phyloP scores from a whole-genome alignment of 306 rosid species.

The Gleditsia sinensis region DNA sequence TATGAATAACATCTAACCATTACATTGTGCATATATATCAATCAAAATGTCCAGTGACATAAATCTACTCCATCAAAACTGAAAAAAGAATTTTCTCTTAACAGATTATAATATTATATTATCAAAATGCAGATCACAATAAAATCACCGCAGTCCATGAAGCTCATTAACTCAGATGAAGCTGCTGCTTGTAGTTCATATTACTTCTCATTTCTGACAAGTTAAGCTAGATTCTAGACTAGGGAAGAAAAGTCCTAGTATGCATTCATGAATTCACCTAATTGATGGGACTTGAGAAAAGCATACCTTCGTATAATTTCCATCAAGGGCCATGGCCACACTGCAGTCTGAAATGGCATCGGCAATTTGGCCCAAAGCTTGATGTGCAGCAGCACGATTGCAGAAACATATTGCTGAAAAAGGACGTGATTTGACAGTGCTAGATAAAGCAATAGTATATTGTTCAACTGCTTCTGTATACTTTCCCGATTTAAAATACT shows the following conservation, averaged over 20 bases:
- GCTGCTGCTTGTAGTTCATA: constrained; percentile 6
- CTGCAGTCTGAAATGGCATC: constrained; percentile 98
- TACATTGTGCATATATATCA: not conserved
- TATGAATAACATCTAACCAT: not conserved
- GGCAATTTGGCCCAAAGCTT: constrained; percentile 80
- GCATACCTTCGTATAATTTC: constrained; percentile 79
- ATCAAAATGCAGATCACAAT: not conserved
- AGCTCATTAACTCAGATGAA: constrained; percentile 25
- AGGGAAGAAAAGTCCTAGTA: constrained; percentile 5
- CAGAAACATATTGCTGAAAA: constrained; percentile 87
- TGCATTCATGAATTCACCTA: constrained; percentile 25
- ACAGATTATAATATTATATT: not conserved
- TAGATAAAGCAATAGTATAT: constrained; percentile 80
- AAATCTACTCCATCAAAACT: not conserved
- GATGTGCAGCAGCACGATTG: constrained; percentile 96
- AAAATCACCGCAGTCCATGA: constrained; percentile 14
- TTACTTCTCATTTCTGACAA: constrained; percentile 4
- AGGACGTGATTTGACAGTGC: constrained; percentile 69
- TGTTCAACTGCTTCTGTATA: constrained; percentile 75
- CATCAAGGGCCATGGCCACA: constrained; percentile 83
- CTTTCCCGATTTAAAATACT: constrained; percentile 65
- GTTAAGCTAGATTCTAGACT: constrained; percentile 16
- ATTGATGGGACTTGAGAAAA: constrained; percentile 24
- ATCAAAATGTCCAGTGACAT: not conserved
- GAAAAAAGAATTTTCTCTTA: not conserved